A percentile compares a stretch with the other conserved stretches of the same genome.
phyloP scores from a whole-genome alignment of 192 early-diverging fungal genomes.

The Coemansia sp. region DNA sequence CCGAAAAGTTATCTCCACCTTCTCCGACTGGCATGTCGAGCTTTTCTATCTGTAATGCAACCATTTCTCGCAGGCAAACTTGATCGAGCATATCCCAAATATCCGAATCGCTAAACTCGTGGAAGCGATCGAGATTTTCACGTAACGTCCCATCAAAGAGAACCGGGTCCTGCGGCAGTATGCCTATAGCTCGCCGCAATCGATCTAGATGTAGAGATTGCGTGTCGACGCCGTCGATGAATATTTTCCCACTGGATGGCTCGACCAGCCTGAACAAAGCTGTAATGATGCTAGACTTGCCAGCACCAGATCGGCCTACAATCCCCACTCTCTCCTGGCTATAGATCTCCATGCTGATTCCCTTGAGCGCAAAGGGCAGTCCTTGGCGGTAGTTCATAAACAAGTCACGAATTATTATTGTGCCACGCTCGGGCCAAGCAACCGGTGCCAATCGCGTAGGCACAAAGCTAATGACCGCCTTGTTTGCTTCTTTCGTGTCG shows the following conservation, averaged over 20 bases:
- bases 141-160: constrained; percentile 72
- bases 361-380: constrained; percentile 32
- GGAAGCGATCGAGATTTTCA: constrained; percentile 73
- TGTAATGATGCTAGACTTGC: constrained; percentile 68
- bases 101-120: constrained; percentile 62
- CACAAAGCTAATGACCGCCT: constrained; percentile 8
- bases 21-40: constrained; percentile 56
- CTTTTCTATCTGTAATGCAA: constrained; percentile 16
- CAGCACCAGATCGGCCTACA: constrained; percentile 86
- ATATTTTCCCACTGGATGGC: constrained; percentile 59
- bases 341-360: constrained; percentile 64
- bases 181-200: constrained; percentile 64
- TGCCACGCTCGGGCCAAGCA: constrained; percentile 42
- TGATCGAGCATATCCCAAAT: constrained; percentile 70
- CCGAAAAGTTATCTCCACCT: constrained; percentile 72
- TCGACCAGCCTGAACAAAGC: constrained; percentile 78
- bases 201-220: constrained; percentile 59
- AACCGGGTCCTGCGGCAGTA: constrained; percentile 78
- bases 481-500: background rate
- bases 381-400: constrained; percentile 39
- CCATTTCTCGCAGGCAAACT: constrained; percentile 34
- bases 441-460: constrained; percentile 3
- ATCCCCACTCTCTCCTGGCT: constrained; percentile 77
- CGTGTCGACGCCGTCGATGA: constrained; percentile 71
- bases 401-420: constrained; percentile 39